Evolutionary conservation across 495 filamentous ascomycete species (phyloP), one percentile per base, ranked within the genome.

Genomic region (Penicillium malachiteum): DNA sequence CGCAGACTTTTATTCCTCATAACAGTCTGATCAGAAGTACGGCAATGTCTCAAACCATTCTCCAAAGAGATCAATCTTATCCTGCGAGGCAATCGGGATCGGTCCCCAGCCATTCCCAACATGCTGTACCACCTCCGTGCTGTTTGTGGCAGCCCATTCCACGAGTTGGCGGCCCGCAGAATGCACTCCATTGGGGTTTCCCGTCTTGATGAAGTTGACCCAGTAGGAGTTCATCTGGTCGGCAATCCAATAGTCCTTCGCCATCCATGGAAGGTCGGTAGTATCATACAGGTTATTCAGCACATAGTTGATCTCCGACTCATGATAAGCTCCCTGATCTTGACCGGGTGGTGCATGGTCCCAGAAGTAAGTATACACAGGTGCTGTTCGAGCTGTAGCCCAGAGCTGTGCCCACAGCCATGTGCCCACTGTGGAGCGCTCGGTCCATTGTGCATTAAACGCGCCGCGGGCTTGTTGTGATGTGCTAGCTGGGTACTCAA

Each of bases 161-260:
- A 42, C 39, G 39, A 16, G 21, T 26, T 1, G 21, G 21, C 21
- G 21, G 4, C 21, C 21, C 21, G 21, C n/a, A 8, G 39, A 17
- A 17, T 42, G 13, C 14, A 17, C 43, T 14, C 45, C 45, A 16
- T 48, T 48, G 31, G 45, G 45, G 13, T 37, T 35, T 10, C 45
- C 45, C 2, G 37, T 60, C 54, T 64, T 64, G 50, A 64, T 60
- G 51, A 60, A 64, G 43, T 60, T 64, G 14, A 38, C 53, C 61
- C 61, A 60, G 54, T 64, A 64, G 4, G 11, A 14, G 34, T 55
- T 62, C 55, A 62, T 55, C 42, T 38, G 52, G 0, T 16, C 8
- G 2, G 59, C 59, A 48, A 62, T 62, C 4, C 7, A 41, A 31
- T 62, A 62, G 17, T 62, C 59, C 35, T 52, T 31, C 6, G 40